Evolutionary conservation across 2,329 filamentous ascomycete species (phyloP).

Genomic region (Parafenestella ontariensis): DNA sequence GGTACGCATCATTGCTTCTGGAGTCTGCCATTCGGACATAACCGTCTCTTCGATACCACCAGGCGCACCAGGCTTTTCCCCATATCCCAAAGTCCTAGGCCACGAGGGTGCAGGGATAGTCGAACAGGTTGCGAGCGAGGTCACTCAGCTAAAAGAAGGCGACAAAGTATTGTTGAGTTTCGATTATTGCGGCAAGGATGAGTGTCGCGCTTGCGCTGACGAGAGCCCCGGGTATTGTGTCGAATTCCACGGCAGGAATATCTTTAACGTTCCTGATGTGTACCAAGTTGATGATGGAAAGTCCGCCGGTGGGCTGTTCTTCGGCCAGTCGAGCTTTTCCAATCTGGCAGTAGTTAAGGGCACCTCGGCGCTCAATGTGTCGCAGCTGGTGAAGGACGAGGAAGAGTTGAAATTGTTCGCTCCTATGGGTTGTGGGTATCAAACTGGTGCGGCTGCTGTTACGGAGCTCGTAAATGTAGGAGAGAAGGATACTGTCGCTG

Average conservation of each 20-base stretch:
- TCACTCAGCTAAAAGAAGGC: constrained; percentile 52
- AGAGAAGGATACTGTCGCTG: constrained; percentile 47
- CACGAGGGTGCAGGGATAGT: constrained; percentile 65
- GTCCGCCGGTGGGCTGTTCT: constrained; percentile 52
- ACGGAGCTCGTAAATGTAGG: constrained; percentile 46
- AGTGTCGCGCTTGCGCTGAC: constrained; percentile 58
- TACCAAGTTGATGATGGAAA: constrained; percentile 23
- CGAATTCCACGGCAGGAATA: constrained; percentile 58
- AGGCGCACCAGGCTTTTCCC: constrained; percentile 32
- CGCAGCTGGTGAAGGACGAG: constrained; percentile 45
- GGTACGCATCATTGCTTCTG: constrained; percentile 61
- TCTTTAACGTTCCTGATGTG: constrained; percentile 41
- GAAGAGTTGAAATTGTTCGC: constrained; percentile 53
- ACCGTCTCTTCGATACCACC: constrained; percentile 53
- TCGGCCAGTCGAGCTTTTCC: constrained; percentile 58
- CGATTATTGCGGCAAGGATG: constrained; percentile 53
- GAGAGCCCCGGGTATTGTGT: constrained; percentile 58
- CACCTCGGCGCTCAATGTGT: constrained; percentile 53
- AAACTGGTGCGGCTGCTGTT: constrained; percentile 55
- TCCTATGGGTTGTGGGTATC: constrained; percentile 56
- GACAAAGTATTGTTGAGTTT: constrained; percentile 59
- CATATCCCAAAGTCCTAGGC: constrained; percentile 59
- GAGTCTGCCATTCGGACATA: constrained; percentile 64
- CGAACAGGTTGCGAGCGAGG: constrained; percentile 50
- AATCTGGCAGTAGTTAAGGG: constrained; percentile 50